A percentile compares a stretch with the other conserved stretches of the same genome.
Conservation (phyloP, 257 asterid genomes). For the Eustoma russellianum region DNA sequence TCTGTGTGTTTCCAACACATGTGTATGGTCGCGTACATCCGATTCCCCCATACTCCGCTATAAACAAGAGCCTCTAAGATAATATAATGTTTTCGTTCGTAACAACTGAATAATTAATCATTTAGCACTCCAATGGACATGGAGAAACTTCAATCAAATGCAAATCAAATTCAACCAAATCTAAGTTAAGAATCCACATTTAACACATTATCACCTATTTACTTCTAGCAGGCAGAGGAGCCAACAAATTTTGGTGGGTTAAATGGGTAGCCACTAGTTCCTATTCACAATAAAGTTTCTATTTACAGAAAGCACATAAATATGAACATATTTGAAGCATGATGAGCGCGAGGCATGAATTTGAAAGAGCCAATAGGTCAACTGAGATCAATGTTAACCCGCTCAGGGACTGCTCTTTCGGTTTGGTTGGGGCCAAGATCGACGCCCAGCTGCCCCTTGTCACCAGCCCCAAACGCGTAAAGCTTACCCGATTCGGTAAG, state of each 20-base stretch:
- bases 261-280: constrained; percentile 22
- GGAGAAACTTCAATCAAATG: too few relatives aligned
- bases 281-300: constrained; percentile 29
- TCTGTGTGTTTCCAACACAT: too few relatives aligned
- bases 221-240: constrained; percentile 11
- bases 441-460: constrained; percentile 91
- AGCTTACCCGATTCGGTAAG: constrained; percentile 86
- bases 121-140: too few relatives aligned
- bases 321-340: constrained; percentile 12
- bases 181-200: constrained; percentile 4
- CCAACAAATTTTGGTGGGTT: constrained; percentile 14
- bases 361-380: constrained; percentile 12
- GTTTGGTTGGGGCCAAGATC: constrained; percentile 55
- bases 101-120: too few relatives aligned
- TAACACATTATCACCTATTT: constrained; percentile 20
- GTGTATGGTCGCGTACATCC: too few relatives aligned
- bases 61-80: too few relatives aligned
- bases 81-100: too few relatives aligned
- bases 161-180: constrained; percentile 10
- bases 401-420: constrained; percentile 77
- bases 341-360: constrained; percentile 3
- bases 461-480: constrained; percentile 94
- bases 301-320: constrained; percentile 27
- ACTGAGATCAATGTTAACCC: constrained; percentile 66
- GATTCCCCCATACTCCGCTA: too few relatives aligned